Base-by-base conservation (phyloP, 805 yeast species). In the Yamadazyma philogaea region DNA sequence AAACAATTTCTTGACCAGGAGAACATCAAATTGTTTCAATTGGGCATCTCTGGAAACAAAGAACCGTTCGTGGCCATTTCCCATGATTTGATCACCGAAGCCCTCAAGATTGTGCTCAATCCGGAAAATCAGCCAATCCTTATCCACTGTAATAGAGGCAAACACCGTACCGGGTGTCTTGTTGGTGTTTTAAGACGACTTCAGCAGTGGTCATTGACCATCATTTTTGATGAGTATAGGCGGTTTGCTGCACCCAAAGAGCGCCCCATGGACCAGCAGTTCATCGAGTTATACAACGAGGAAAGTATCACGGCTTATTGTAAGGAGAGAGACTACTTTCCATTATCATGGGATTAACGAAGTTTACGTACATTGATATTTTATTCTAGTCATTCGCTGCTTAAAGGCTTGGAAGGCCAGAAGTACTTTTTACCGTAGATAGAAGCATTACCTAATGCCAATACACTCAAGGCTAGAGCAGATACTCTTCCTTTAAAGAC, bases 101-200 rank as follows among this genome's bases (percentile, higher is more conserved):
- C 97, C 0, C 68, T 91, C 49, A 81, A 83, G 57, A 84, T 89
- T 26, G 87, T 88, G 11, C 61, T 88, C 12, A 74, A 93, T 55
- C 96, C 97, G 0, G 81, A 60, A 17, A 91, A 93, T 62, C 98
- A 89, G 45, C 99, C 99, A 1, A 70, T 93, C 10, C 68, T 93
- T 49, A 87, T 93, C 34, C 99, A 93, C 62, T 93, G 99, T 65
- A 93, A 93, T 64, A 70, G 96, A 45, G 99, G 99, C 8, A 93
- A 91, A 61, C 99, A 93, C 61, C 74, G 99, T 52, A 93, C 99
- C 0, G 99, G 99, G 0, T 93, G 98, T 61, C 71, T 93, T 12
- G 90, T 93, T 22, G 99, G 99, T 2, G 91, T 96, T 57, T 73
- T 93, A 26, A 68, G 99, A 46, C 73, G 93, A 53, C 65, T 90